A percentile compares a stretch with the other conserved stretches of the same genome.
phyloP scores from a whole-genome alignment of 176 grass and related monocot species.

The Tillandsia leiboldiana region DNA sequence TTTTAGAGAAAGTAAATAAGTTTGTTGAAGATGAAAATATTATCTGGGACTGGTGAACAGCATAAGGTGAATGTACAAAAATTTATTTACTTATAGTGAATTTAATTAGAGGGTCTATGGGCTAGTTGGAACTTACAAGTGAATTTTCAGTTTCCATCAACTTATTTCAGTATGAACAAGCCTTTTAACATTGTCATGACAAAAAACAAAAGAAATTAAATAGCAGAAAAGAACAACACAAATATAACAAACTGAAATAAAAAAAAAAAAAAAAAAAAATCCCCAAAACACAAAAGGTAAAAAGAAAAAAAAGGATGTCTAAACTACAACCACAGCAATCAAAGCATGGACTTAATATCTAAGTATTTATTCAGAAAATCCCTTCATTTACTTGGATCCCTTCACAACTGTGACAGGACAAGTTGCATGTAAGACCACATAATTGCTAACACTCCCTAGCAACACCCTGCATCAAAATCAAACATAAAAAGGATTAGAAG shows the following conservation, averaged over 20 bases:
- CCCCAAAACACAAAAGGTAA: not conserved
- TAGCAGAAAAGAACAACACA: not conserved
- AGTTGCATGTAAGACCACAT: slow-evolving; percentile 53
- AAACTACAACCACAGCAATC: not conserved
- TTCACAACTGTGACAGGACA: slow-evolving; percentile 81
- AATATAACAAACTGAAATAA: not conserved
- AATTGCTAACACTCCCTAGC: slow-evolving; percentile 91
- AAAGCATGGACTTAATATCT: not conserved
- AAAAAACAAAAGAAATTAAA: not conserved
- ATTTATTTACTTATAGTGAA: too few species aligned
- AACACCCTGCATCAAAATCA: slow-evolving; percentile 40
- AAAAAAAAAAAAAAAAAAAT: not conserved
- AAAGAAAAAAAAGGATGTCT: not conserved
- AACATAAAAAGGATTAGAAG: slow-evolving; percentile 10
- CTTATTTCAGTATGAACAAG: not conserved
- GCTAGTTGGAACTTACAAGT: too few species aligned
- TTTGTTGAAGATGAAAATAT: too few species aligned
- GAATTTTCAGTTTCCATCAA: not conserved
- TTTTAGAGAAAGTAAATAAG: too few species aligned
- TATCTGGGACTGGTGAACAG: too few species aligned
- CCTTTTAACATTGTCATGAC: not conserved
- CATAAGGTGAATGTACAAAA: too few species aligned
- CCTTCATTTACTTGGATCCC: slow-evolving; percentile 2
- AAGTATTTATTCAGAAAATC: not conserved
- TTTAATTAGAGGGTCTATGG: too few species aligned